These are phyloP conservation scores for Kluyveromyces aestuarii DNA, from an alignment of 805 yeast species.

Conservation along the genomic window DNA sequence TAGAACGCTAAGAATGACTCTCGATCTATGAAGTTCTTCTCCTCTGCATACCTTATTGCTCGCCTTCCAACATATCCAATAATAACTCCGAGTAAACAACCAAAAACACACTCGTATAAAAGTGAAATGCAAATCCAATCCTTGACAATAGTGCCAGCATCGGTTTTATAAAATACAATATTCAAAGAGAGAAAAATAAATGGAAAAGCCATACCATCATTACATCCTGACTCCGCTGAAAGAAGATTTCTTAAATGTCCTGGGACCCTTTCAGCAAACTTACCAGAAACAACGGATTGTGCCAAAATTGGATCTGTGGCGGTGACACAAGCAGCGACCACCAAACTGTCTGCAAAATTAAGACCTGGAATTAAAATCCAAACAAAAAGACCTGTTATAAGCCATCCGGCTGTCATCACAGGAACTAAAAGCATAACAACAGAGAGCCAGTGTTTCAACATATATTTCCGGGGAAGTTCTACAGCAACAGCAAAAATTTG, in stretches of 20 bases:
- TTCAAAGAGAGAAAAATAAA: conserved; percentile 67
- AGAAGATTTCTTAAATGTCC: conserved; percentile 82
- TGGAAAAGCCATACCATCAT: conserved; percentile 96
- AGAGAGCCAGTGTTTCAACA: conserved; percentile 75
- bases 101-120: conserved; percentile 74
- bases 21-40: conserved; percentile 61
- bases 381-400: conserved; percentile 67
- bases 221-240: conserved; percentile 80
- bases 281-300: conserved; percentile 88
- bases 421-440: conserved; percentile 69
- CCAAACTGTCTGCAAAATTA: conserved; percentile 59
- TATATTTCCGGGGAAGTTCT: conserved; percentile 82
- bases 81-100: conserved; percentile 61
- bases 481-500: conserved; percentile 94
- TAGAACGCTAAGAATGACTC: conserved; percentile 85
- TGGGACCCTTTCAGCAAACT: conserved; percentile 83
- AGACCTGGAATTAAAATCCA: conserved; percentile 72
- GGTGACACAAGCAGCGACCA: conserved; percentile 80
- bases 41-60: conserved; percentile 66
- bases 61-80: conserved; percentile 68
- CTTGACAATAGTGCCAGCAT: conserved; percentile 59
- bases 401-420: conserved; percentile 88
- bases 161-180: conserved; percentile 54
- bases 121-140: conserved; percentile 75
- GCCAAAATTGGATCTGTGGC: conserved; percentile 95